These are phyloP conservation scores for Inonotus hispidus DNA, from an alignment of 1,284 basidiomycete genomes.

Conservation along the genomic window DNA sequence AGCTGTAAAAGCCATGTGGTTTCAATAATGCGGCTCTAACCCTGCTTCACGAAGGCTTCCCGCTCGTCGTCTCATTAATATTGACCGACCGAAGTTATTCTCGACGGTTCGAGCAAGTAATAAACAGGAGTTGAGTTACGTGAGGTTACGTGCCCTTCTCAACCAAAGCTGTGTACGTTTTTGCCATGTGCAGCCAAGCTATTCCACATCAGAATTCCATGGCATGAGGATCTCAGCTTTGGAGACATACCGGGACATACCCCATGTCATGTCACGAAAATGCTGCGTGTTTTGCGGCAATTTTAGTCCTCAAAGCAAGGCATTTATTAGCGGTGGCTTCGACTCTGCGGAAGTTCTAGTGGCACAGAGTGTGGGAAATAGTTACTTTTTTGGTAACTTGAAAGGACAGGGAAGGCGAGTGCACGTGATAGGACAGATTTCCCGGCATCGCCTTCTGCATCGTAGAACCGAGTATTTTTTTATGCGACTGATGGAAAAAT, in stretches of 20 bases:
- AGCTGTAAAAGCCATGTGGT: not conserved
- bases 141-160: not conserved
- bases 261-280: no score
- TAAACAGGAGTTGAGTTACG: no score
- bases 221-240: no score
- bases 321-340: not conserved
- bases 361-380: not conserved
- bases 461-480: not conserved
- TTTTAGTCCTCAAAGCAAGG: not conserved
- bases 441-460: not conserved
- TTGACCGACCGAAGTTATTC: not conserved
- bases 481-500: constrained; percentile 9
- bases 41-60: not conserved
- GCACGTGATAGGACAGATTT: constrained; percentile 6
- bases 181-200: no score
- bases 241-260: no score
- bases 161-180: not conserved
- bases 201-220: no score
- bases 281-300: no score
- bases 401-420: not conserved
- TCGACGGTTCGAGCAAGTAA: not conserved
- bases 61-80: not conserved
- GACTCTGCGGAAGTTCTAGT: not conserved
- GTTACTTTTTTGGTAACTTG: not conserved
- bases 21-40: not conserved